phyloP scores from a whole-genome alignment of 305 asterid genomes.

The Fraxinus xanthoxyloides region DNA sequence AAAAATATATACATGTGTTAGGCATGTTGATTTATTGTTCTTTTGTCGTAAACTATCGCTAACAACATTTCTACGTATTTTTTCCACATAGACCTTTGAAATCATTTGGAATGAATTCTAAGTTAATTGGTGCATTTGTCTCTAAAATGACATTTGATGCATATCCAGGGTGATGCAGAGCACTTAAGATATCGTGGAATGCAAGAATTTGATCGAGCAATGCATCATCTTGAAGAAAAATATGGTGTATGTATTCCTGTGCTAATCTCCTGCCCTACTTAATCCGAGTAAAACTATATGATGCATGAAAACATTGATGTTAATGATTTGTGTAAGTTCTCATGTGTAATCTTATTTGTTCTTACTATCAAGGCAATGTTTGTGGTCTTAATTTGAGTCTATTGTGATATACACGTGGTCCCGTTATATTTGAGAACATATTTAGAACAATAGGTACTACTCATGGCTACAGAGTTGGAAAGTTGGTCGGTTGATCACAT shows the following conservation, averaged over 20 bases:
- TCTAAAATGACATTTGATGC: conserved; percentile 24
- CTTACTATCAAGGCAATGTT: background rate
- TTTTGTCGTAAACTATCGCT: conserved; percentile 5
- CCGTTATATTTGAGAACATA: background rate
- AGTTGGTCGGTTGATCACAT: background rate
- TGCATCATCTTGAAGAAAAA: conserved; percentile 94
- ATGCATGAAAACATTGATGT: conserved; percentile 2
- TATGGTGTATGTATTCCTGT: conserved; percentile 61
- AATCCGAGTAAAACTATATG: background rate
- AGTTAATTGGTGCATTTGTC: conserved; percentile 6
- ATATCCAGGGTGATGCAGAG: conserved; percentile 83
- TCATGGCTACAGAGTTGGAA: conserved; percentile 4
- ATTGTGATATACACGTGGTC: background rate
- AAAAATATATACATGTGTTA: background rate
- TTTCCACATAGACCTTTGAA: conserved; percentile 5
- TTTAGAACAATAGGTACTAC: conserved; percentile 2
- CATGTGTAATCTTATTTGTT: background rate
- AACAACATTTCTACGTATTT: background rate
- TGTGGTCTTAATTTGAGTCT: background rate
- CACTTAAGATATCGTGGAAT: conserved; percentile 78
- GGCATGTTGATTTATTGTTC: background rate
- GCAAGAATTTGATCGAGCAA: conserved; percentile 97
- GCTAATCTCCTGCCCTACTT: conserved; percentile 14
- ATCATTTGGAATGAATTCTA: background rate
- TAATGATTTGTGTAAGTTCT: background rate